Percentiles rank a stretch among this genome's conserved stretches.
Conservation (phyloP, 1,284 basidiomycete genomes). For the Trametes polyzona region DNA sequence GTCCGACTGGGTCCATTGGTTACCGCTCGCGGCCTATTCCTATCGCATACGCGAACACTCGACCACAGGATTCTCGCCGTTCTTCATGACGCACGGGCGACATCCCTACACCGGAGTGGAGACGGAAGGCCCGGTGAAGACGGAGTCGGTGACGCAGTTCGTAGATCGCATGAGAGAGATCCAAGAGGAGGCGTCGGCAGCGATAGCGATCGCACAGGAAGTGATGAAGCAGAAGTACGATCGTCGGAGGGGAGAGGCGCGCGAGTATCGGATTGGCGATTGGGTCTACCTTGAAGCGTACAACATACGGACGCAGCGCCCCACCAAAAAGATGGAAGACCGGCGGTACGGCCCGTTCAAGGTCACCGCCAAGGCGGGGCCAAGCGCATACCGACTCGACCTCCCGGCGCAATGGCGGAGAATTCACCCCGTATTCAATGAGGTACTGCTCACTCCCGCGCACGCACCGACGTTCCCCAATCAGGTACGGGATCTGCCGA, state of each 20-base stretch:
- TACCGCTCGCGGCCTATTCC: conserved; percentile 33
- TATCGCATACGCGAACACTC: conserved; percentile 29
- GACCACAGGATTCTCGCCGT: conserved; percentile 34
- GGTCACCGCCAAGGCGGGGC: conserved; percentile 32
- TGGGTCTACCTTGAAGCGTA: conserved; percentile 34
- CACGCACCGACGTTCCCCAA: neutral
- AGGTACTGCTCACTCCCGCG: conserved; percentile 30
- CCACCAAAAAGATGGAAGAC: conserved; percentile 38
- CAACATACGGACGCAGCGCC: conserved; percentile 34
- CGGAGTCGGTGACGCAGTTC: neutral
- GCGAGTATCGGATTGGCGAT: conserved; percentile 31
- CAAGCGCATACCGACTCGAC: conserved; percentile 34
- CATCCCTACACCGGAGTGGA: neutral
- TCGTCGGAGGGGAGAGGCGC: neutral
- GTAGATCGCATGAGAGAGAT: neutral
- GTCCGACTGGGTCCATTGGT: conserved; percentile 34
- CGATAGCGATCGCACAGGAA: neutral
- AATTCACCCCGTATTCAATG: conserved; percentile 44
- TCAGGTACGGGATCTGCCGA: neutral
- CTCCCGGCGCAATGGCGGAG: conserved; percentile 35
- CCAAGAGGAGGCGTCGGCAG: neutral
- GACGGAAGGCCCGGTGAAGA: neutral
- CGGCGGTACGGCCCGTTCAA: conserved; percentile 40
- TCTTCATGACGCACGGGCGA: conserved; percentile 21
- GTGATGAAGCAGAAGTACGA: conserved; percentile 11